Percentiles rank a stretch among this genome's conserved stretches.
phyloP scores from a whole-genome alignment of 768 basidiomycete genomes.

The Pleurotus citrinopileatus region DNA sequence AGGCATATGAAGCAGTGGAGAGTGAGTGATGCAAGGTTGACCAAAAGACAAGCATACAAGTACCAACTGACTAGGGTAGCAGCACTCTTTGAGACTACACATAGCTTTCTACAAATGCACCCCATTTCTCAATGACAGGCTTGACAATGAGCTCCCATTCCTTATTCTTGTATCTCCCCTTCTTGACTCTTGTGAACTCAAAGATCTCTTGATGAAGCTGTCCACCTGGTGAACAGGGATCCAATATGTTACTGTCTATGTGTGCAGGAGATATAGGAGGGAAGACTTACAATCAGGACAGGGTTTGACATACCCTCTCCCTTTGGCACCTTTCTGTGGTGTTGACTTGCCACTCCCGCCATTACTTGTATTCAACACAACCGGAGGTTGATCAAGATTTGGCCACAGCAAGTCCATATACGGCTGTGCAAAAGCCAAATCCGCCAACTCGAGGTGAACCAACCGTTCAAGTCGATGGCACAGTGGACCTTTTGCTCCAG shows the following conservation, averaged over 20 bases:
- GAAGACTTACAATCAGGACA: constrained; percentile 35
- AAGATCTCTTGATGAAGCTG: constrained; percentile 77
- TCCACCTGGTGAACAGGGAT: constrained; percentile 36
- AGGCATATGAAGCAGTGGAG: no score
- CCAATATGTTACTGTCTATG: neutral
- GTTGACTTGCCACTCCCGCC: constrained; percentile 12
- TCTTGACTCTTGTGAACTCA: constrained; percentile 54
- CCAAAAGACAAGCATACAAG: no score
- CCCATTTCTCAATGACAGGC: constrained; percentile 80
- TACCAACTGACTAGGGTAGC: no score
- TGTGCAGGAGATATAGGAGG: neutral
- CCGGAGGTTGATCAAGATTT: constrained; percentile 23
- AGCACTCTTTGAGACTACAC: no score
- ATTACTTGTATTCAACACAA: constrained; percentile 14
- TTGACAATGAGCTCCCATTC: constrained; percentile 78
- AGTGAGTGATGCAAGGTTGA: no score
- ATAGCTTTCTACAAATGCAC: constrained; percentile 22
- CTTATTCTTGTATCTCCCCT: constrained; percentile 52
- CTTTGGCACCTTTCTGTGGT: constrained; percentile 21
- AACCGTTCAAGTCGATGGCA: constrained; percentile 78
- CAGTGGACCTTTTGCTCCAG: constrained; percentile 59
- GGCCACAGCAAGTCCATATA: constrained; percentile 59
- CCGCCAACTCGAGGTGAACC: constrained; percentile 77
- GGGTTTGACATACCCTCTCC: constrained; percentile 20
- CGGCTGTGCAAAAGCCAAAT: constrained; percentile 52